phyloP scores from a whole-genome alignment of 75 land plant genomes.

The Sequoiadendron giganteum region DNA sequence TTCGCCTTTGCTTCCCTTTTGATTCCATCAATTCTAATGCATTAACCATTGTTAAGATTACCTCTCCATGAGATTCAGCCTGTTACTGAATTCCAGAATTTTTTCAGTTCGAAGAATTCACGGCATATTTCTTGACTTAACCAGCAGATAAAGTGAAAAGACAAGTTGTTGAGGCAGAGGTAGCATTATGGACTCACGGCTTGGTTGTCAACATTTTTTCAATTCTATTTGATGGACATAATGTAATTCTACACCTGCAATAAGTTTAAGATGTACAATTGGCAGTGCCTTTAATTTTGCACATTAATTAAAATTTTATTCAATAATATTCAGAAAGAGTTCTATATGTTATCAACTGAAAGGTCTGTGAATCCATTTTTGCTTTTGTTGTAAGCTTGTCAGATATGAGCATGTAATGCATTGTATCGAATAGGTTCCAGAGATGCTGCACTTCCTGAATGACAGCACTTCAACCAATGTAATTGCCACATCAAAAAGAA shows the following conservation, averaged over 20 bases:
- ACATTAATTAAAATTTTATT: neutral
- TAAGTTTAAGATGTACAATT: neutral
- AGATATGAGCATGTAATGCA: neutral
- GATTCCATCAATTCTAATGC: neutral
- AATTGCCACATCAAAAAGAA: neutral
- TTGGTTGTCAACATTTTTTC: neutral
- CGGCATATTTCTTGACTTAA: neutral
- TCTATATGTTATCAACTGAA: neutral
- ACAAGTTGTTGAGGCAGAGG: neutral
- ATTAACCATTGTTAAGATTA: neutral
- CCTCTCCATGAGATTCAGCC: neutral
- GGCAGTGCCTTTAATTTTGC: neutral
- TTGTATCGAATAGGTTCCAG: neutral
- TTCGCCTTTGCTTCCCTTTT: neutral
- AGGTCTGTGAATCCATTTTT: neutral
- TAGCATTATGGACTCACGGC: neutral
- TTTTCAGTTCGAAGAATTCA: neutral
- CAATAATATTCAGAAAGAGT: neutral
- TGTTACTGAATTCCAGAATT: neutral
- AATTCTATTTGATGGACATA: neutral
- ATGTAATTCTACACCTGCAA: neutral
- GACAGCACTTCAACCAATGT: too few relatives aligned
- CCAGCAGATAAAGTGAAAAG: neutral
- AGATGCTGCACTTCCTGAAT: neutral
- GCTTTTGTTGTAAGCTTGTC: neutral